These are phyloP conservation scores for Hydnomerulius pinastri DNA, from an alignment of 768 basidiomycete genomes.

Conservation along the genomic window DNA sequence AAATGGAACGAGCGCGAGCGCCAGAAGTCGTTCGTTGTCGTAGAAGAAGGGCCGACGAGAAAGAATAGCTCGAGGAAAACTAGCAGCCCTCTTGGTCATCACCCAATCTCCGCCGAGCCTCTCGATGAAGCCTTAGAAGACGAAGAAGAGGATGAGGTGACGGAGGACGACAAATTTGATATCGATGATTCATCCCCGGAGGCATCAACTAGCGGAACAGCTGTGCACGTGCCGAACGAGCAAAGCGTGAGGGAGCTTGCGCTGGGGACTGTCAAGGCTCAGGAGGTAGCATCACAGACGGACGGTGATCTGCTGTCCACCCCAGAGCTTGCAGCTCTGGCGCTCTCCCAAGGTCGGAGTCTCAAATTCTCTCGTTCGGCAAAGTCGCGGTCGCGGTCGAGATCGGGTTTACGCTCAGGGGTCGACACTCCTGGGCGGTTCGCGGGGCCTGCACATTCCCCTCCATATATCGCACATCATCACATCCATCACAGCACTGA, in stretches of 20 bases:
- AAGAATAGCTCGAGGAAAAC: conserved; percentile 29
- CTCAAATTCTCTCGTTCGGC: conserved; percentile 28
- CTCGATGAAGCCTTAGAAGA: conserved; percentile 41
- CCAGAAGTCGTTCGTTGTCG: conserved; percentile 98
- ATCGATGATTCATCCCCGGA: conserved; percentile 87
- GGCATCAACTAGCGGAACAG: conserved; percentile 26
- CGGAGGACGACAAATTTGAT: conserved; percentile 76
- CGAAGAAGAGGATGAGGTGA: conserved; percentile 45
- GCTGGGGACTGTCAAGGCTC: conserved; percentile 30
- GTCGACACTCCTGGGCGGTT: conserved; percentile 66
- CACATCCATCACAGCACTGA: conserved; percentile 22
- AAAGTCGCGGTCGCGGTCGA: conserved; percentile 35
- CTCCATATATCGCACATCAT: conserved; percentile 34
- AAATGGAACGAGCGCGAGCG: conserved; percentile 99
- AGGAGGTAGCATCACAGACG: conserved; percentile 25
- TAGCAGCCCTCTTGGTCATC: conserved; percentile 4
- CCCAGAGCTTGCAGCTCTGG: conserved; percentile 33
- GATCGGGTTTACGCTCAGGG: conserved; percentile 50
- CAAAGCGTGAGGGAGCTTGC: conserved; percentile 14
- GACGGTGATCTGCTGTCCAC: conserved; percentile 31
- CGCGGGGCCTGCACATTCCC: conserved; percentile 51
- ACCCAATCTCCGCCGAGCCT: conserved; percentile 18
- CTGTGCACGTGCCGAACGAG: conserved; percentile 11
- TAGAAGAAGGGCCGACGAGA: conserved; percentile 79
- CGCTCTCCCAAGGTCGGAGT: conserved; percentile 32